A percentile compares a stretch with the other conserved stretches of the same genome.
Conservation (phyloP, 768 basidiomycete genomes). For the Tricholoma saponaceum region DNA sequence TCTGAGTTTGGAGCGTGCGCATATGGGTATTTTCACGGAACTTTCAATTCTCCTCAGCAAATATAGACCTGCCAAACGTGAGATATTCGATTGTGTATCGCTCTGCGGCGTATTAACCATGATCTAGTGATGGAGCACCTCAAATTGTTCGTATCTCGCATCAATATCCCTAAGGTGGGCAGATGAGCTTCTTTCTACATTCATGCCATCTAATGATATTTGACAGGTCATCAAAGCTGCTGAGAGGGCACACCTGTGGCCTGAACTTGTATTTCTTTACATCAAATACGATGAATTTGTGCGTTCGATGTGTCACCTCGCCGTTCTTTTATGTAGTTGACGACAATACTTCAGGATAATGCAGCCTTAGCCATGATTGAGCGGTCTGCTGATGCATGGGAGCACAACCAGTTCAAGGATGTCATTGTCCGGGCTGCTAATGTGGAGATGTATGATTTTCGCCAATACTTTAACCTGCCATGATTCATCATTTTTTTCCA, state of each 20-base stretch:
- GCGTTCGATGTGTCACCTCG: slow-evolving; percentile 22
- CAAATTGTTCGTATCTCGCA: slow-evolving; percentile 91
- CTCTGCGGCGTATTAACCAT: slow-evolving; percentile 1
- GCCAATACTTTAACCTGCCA: not conserved
- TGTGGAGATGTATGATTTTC: slow-evolving; percentile 77
- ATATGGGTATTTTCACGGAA: slow-evolving; percentile 99
- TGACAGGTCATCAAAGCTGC: slow-evolving; percentile 85
- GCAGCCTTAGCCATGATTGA: slow-evolving; percentile 99
- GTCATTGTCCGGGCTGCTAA: slow-evolving; percentile 95
- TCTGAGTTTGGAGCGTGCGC: slow-evolving; percentile 93
- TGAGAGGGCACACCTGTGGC: slow-evolving; percentile 96
- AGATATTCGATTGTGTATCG: slow-evolving; percentile 23
- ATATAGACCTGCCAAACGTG: slow-evolving; percentile 89
- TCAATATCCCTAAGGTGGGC: slow-evolving; percentile 91
- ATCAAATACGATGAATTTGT: slow-evolving; percentile 97
- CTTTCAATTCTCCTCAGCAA: slow-evolving; percentile 90
- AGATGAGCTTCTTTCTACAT: not conserved
- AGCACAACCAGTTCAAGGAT: slow-evolving; percentile 99
- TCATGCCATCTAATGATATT: not conserved
- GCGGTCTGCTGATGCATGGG: slow-evolving; percentile 97
- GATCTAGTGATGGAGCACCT: slow-evolving; percentile 93
- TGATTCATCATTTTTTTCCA: slow-evolving; percentile 24
- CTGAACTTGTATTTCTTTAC: slow-evolving; percentile 97
- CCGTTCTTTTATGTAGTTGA: not conserved
- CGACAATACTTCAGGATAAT: slow-evolving; percentile 62